Evolutionary conservation across 192 early-diverging fungal species (phyloP), one percentile per base, ranked within the genome.

Genomic region (Radiomyces spectabilis): DNA sequence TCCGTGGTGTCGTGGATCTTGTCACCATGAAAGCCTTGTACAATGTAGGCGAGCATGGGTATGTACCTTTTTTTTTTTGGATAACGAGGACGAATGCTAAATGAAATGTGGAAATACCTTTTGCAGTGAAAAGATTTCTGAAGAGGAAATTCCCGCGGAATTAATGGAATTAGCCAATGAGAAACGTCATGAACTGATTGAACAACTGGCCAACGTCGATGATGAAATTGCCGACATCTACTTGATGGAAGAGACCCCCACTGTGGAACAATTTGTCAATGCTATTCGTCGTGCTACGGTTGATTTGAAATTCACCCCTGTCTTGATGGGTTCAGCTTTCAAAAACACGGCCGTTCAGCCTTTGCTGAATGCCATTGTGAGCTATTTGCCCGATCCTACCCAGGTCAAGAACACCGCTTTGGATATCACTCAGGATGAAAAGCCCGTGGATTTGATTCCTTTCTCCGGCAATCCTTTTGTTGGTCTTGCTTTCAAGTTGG

Each of bases 1-100:
- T 98, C 48, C 67, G 83, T 51, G 96, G 96, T 39, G 89, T 97
- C 12, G 85, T 98, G 18, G 96, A 98, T 72, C 60, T 98, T 26
- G 73, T 98, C 37, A 65, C 81, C 15, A 85, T 84, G 84, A 85
- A 85, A 69, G 92, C 96, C 4, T 73, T 87, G 58, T 87, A 87
- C 76, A 93, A 97, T 68, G 87, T 92, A 57, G 96, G 96, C 25
- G 64, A 71, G 5, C 85, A 90, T 40, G 96, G 95, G 69, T 85
- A 82, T 30, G 71, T 50, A n/a, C n/a, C n/a, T n/a, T n/a, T n/a
- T n/a, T n/a, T n/a, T n/a, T n/a, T n/a, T n/a, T n/a, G n/a, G n/a
- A n/a, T n/a, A n/a, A n/a, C n/a, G n/a, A n/a, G 8, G 21, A 12
- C 1, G 6, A 35, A 21, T 7, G 21, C 10, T 37, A 29, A 13